A percentile compares a stretch with the other conserved stretches of the same genome.
phyloP scores from a whole-genome alignment of 176 grass and related monocot species.

The Secale cereale region DNA sequence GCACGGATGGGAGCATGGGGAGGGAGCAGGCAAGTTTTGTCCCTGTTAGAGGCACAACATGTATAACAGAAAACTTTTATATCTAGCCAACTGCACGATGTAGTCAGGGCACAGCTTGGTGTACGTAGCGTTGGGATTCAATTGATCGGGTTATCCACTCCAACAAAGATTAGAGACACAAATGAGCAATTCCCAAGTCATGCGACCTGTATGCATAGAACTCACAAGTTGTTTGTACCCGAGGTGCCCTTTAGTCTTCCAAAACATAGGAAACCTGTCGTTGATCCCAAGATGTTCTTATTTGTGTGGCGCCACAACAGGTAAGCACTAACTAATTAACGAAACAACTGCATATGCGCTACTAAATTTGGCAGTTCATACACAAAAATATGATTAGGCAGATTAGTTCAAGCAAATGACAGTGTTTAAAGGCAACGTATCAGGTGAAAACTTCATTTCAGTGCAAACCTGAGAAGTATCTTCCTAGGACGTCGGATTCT shows the following conservation, averaged over 20 bases:
- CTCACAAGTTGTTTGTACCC: background rate
- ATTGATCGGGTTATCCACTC: background rate
- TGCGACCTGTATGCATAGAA: too few species aligned
- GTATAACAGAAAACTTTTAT: background rate
- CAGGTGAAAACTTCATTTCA: too few species aligned
- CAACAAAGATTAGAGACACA: background rate
- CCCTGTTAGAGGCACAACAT: background rate
- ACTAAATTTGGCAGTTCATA: slow-evolving; percentile 8
- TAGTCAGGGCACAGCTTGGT: background rate
- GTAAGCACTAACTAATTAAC: background rate
- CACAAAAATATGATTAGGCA: background rate
- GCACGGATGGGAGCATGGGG: too few species aligned
- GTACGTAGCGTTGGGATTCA: background rate
- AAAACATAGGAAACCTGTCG: background rate
- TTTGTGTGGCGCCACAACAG: background rate
- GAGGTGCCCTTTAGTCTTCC: background rate
- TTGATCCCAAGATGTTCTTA: background rate
- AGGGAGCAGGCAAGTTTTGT: too few species aligned
- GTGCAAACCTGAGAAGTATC: too few species aligned
- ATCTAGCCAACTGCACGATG: background rate
- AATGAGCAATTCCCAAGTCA: background rate
- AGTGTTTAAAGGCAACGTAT: background rate
- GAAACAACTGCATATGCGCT: background rate
- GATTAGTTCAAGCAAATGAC: background rate
- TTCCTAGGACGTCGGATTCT: too few species aligned